Percentiles rank a stretch among this genome's conserved stretches.
These are phyloP conservation scores for Pyrenophora graminea DNA, from an alignment of 2,329 filamentous ascomycete genomes.

Conservation along the genomic window DNA sequence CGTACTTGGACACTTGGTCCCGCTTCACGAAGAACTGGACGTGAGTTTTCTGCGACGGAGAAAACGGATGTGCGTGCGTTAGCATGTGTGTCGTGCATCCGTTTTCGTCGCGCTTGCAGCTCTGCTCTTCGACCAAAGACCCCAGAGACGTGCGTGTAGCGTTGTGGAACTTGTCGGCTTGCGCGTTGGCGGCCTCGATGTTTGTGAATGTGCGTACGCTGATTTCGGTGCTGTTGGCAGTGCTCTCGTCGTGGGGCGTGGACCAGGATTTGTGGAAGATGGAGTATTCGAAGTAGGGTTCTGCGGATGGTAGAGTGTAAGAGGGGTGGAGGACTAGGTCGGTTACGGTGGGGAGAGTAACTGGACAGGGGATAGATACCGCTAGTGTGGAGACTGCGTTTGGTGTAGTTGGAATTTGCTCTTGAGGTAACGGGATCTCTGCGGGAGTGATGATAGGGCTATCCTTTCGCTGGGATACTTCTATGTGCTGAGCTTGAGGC, in stretches of 20 bases:
- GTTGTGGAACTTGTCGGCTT: slow-evolving; percentile 17
- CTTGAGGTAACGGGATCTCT: too few relatives aligned
- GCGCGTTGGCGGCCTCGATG: slow-evolving; percentile 23
- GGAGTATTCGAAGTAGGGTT: slow-evolving; percentile 34
- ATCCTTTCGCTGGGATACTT: too few relatives aligned
- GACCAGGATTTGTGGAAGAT: slow-evolving; percentile 25
- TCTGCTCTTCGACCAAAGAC: slow-evolving; percentile 8
- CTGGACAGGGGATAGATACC: background rate
- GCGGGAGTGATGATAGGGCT: too few relatives aligned
- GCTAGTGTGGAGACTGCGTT: background rate
- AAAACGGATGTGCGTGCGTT: slow-evolving; percentile 11
- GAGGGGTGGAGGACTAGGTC: background rate
- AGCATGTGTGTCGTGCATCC: slow-evolving; percentile 12
- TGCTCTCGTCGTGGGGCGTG: slow-evolving; percentile 1
- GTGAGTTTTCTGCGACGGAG: slow-evolving; percentile 10
- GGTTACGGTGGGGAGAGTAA: background rate
- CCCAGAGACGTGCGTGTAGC: slow-evolving; percentile 3
- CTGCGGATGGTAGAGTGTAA: slow-evolving; percentile 1
- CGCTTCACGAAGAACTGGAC: slow-evolving; percentile 28
- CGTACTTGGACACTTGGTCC: slow-evolving; percentile 14
- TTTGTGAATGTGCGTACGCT: slow-evolving; percentile 12
- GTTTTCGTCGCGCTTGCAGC: slow-evolving; percentile 11
- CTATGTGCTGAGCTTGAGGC: too few relatives aligned
- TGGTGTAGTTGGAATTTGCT: background rate
- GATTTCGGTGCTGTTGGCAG: slow-evolving; percentile 3